A percentile compares a stretch with the other conserved stretches of the same genome.
phyloP scores from a whole-genome alignment of 495 filamentous ascomycete species.

The Tricharina praecox region DNA sequence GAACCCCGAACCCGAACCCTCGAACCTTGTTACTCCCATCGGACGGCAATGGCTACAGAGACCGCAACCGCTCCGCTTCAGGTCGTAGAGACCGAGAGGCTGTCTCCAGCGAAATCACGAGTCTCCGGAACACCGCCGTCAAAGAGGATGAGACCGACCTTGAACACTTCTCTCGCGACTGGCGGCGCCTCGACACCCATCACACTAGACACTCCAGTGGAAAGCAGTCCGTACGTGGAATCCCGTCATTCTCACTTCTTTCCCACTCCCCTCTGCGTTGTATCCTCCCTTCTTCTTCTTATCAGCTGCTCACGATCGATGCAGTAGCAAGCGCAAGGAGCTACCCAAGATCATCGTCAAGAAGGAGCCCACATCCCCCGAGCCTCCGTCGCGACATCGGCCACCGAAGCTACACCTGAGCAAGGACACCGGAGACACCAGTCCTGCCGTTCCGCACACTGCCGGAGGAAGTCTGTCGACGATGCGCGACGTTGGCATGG shows the following conservation, averaged over 20 bases:
- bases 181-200: background rate
- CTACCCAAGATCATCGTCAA: conserved; percentile 80
- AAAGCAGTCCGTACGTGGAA: conserved; percentile 8
- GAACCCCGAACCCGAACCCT: too few relatives aligned
- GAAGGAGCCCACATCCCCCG: conserved; percentile 82
- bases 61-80: conserved; percentile 3
- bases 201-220: too few relatives aligned
- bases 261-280: too few relatives aligned
- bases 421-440: conserved; percentile 40
- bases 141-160: background rate
- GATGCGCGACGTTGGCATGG: conserved; percentile 85
- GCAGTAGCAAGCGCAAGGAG: conserved; percentile 34
- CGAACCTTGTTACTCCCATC: too few relatives aligned
- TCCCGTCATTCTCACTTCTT: conserved; percentile 2
- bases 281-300: too few relatives aligned
- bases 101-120: background rate
- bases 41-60: conserved; percentile 8
- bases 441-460: conserved; percentile 37
- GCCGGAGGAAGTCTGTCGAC: conserved; percentile 65
- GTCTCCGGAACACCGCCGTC: conserved; percentile 1
- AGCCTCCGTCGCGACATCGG: conserved; percentile 60
- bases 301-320: conserved; percentile 26
- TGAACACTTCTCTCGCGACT: background rate
- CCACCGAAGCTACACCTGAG: conserved; percentile 71
- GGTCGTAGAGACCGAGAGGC: conserved; percentile 4